These are phyloP conservation scores for Penicillium angulare DNA, from an alignment of 495 filamentous ascomycete species.

Conservation along the genomic window DNA sequence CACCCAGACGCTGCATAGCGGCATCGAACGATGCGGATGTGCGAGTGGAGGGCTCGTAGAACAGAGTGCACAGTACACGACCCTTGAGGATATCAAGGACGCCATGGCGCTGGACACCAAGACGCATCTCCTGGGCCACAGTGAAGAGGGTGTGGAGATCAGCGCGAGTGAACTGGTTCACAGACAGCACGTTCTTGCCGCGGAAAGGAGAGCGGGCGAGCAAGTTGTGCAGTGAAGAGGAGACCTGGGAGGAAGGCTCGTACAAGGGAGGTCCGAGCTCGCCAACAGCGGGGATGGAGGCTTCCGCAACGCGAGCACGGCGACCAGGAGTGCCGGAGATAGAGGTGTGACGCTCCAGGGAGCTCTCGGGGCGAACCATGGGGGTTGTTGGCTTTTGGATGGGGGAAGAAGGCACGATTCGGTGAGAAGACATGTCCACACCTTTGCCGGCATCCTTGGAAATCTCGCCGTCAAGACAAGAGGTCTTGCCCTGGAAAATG, in stretches of 20 bases:
- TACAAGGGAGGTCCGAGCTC: constrained; percentile 57
- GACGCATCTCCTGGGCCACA: constrained; percentile 93
- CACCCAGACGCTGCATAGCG: constrained; percentile 96
- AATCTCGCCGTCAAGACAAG: constrained; percentile 71
- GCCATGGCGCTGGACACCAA: constrained; percentile 87
- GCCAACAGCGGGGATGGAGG: constrained; percentile 31
- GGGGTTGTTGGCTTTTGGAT: constrained; percentile 51
- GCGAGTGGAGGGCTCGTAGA: constrained; percentile 95
- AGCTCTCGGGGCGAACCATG: constrained; percentile 44
- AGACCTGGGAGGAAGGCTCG: constrained; percentile 40
- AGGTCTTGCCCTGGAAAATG: constrained; percentile 72
- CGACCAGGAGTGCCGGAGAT: constrained; percentile 42
- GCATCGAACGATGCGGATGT: constrained; percentile 96
- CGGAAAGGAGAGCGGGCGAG: constrained; percentile 82
- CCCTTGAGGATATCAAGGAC: constrained; percentile 84
- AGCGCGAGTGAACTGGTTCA: constrained; percentile 78
- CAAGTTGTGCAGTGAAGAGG: constrained; percentile 64
- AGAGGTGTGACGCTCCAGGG: constrained; percentile 45
- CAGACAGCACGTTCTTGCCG: constrained; percentile 80
- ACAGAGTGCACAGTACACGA: constrained; percentile 82
- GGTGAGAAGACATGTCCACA: constrained; percentile 75
- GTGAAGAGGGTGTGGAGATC: constrained; percentile 93
- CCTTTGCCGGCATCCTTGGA: constrained; percentile 57
- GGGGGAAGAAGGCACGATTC: constrained; percentile 56
- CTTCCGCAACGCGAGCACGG: constrained; percentile 27